Evolutionary conservation across 2,329 filamentous ascomycete species (phyloP), one percentile per base, ranked within the genome.

Genomic region (Cladosporium phlei): DNA sequence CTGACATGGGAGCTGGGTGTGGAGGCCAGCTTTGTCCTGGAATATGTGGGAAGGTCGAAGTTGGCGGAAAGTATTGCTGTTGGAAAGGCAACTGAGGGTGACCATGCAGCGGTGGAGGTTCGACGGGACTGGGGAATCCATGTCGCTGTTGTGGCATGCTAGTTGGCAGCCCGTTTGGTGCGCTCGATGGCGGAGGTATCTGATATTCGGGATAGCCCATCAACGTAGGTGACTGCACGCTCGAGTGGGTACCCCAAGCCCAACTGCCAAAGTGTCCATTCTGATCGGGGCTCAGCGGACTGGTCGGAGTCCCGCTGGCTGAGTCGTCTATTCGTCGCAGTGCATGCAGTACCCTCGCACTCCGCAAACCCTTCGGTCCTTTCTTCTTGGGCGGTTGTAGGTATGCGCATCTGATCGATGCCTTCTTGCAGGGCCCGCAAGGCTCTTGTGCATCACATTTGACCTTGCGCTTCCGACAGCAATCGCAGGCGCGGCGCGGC

Each of bases 381-480:
- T 66, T 66, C 58, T 66, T 66, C 54, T 62, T 63, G 8, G 62
- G 58, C 19, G 60, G 56, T 40, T 64, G 60, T 7, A 66, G 54
- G 46, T 65, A 66, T 32, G 61, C 61, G 49, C 63, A 66, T 50
- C 59, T 51, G 35, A 66, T 63, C 6, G 54, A 48, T 3, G 63
- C 62, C 51, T 65, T 66, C 45, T 55, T 57, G 49, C 63, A 66
- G 14, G 63, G 63, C 11, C 51, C 52, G 50, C 63, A 65, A 19
- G 63, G 61, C 30, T 64, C 59, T 19, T 48, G 43, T 12, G 59
- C 60, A 52, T 66, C 63, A 38, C 63, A 66, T 27, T 52, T 56
- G 8, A 66, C 62, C 50, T 66, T 66, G 9, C 63, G 45, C 47
- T 65, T 66, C 9, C 63, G 49, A 40, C 63, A 66, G 47, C 63